Evolutionary conservation across 768 basidiomycete genomes (phyloP).

Genomic region (Crucibulum laeve): DNA sequence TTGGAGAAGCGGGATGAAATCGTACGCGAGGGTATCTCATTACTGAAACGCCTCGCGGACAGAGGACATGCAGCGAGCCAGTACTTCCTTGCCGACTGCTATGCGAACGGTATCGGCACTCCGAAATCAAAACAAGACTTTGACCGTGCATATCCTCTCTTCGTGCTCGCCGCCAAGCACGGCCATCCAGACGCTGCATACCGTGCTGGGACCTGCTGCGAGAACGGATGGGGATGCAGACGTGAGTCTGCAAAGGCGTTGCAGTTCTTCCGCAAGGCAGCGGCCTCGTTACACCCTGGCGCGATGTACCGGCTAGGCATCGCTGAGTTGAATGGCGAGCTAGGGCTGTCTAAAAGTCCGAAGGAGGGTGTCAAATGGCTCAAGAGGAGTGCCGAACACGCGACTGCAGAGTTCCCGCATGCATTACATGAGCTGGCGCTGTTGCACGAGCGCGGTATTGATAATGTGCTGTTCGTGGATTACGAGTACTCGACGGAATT

Average conservation of each 20-base stretch:
- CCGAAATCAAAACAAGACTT: conserved; percentile 90
- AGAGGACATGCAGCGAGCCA: conserved; percentile 92
- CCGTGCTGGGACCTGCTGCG: conserved; percentile 95
- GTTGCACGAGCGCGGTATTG: conserved; percentile 94
- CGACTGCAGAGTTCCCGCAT: conserved; percentile 93
- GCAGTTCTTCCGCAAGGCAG: conserved; percentile 91
- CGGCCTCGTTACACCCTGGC: conserved; percentile 85
- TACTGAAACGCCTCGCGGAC: conserved; percentile 90
- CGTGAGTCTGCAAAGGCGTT: conserved; percentile 89
- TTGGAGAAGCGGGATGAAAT: conserved; percentile 83
- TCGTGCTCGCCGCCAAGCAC: conserved; percentile 94
- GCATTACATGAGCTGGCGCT: conserved; percentile 93
- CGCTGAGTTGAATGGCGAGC: conserved; percentile 93
- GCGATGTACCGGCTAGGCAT: conserved; percentile 97
- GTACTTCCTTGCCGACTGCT: conserved; percentile 98
- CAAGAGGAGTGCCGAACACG: conserved; percentile 92
- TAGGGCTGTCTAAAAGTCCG: conserved; percentile 79
- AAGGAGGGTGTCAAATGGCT: conserved; percentile 99
- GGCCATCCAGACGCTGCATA: conserved; percentile 95
- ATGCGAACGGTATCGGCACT: conserved; percentile 96
- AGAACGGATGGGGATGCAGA: conserved; percentile 98
- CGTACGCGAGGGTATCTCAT: conserved; percentile 78
- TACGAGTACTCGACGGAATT: conserved; percentile 93
- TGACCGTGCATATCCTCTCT: conserved; percentile 94
- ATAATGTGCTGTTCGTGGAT: conserved; percentile 97